A percentile compares a stretch with the other conserved stretches of the same genome.
These are phyloP conservation scores for Penicillium sp. DNA, from an alignment of 2,329 filamentous ascomycete genomes.

Conservation along the genomic window DNA sequence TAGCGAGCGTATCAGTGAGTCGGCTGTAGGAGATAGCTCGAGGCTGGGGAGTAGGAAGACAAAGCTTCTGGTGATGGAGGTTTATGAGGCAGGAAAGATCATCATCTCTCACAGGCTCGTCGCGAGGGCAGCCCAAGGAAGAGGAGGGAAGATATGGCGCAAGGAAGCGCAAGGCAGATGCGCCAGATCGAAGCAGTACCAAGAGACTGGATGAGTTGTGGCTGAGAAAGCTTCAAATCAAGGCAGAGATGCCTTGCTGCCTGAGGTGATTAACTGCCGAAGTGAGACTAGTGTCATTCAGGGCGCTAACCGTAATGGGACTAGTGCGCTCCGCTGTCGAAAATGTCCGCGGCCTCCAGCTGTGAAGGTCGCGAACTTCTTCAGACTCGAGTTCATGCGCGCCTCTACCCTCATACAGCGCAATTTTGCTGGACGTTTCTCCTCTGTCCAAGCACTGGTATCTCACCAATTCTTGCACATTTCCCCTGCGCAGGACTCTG, in stretches of 20 bases:
- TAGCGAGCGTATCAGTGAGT: slow-evolving; percentile 1
- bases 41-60: slow-evolving; percentile 20
- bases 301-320: slow-evolving; percentile 3
- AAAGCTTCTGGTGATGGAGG: slow-evolving; percentile 19
- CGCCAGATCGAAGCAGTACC: background rate
- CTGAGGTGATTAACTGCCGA: slow-evolving; percentile 12
- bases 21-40: background rate
- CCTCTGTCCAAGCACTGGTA: background rate
- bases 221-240: slow-evolving; percentile 10
- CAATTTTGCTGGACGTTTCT: slow-evolving; percentile 23
- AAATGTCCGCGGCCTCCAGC: slow-evolving; percentile 16
- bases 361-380: slow-evolving; percentile 11
- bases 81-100: slow-evolving; percentile 16
- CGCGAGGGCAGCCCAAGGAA: background rate
- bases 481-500: background rate
- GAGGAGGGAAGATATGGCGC: background rate
- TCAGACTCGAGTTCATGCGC: slow-evolving; percentile 30
- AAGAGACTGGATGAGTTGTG: slow-evolving; percentile 15
- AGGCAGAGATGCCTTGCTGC: slow-evolving; percentile 12
- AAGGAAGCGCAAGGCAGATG: slow-evolving; percentile 5
- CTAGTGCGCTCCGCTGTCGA: slow-evolving; percentile 15
- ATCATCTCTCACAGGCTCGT: slow-evolving; percentile 18
- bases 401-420: slow-evolving; percentile 29
- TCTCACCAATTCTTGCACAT: background rate
- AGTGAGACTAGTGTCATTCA: background rate